These are phyloP conservation scores for Sphagnurus paluster DNA, from an alignment of 1,284 basidiomycete species.

Conservation along the genomic window DNA sequence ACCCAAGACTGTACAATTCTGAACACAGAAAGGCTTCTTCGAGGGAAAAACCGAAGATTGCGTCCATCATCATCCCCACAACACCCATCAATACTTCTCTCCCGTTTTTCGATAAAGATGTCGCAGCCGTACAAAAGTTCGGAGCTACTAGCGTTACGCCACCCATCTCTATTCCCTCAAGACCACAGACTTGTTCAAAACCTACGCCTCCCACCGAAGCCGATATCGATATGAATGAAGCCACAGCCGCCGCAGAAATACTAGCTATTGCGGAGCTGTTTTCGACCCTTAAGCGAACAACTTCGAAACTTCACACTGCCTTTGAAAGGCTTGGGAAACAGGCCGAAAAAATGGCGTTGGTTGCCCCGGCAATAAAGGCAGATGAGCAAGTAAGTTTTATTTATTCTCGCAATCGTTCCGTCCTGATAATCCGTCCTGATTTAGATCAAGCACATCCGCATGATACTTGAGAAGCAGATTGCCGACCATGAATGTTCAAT, in stretches of 20 bases:
- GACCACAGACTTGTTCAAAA: too few relatives aligned
- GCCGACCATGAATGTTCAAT: constrained; percentile 37
- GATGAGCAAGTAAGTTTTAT: constrained; percentile 39
- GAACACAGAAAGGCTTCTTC: constrained; percentile 10
- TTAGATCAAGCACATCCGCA: constrained; percentile 34
- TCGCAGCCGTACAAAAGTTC: not conserved
- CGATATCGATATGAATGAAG: not conserved
- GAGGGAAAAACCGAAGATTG: constrained; percentile 15
- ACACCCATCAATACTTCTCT: constrained; percentile 9
- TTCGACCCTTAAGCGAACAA: constrained; percentile 41
- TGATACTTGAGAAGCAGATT: constrained; percentile 39
- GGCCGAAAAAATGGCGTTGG: constrained; percentile 39
- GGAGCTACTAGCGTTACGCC: constrained; percentile 3
- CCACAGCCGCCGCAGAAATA: constrained; percentile 28
- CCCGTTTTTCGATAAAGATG: not conserved
- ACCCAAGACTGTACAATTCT: constrained; percentile 1
- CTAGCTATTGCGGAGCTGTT: constrained; percentile 42
- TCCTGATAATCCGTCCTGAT: not conserved
- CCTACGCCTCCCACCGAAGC: not conserved
- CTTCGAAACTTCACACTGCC: constrained; percentile 37
- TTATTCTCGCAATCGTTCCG: not conserved
- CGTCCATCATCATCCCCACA: constrained; percentile 22
- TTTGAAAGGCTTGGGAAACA: constrained; percentile 47
- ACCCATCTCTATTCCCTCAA: constrained; percentile 1
- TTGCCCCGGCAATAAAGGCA: constrained; percentile 44